Conservation (phyloP, 2,329 filamentous ascomycete species). For the Penicillium sp. region DNA sequence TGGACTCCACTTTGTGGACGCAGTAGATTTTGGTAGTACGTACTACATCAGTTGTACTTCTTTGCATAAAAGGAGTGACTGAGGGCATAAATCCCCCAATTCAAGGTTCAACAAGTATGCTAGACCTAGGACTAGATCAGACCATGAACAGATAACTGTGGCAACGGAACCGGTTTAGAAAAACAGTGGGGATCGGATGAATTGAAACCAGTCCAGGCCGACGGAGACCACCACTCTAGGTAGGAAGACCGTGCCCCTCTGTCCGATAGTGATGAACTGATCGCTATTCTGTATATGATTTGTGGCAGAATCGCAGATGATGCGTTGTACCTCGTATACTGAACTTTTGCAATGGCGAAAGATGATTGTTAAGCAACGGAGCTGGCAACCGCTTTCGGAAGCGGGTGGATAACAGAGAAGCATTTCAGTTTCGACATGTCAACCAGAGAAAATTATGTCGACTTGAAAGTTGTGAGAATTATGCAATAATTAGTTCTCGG, state of each 20-base stretch:
- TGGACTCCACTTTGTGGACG: no score
- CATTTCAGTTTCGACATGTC: background rate
- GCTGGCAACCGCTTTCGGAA: conserved; percentile 12
- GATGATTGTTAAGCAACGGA: conserved; percentile 27
- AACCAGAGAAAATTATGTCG: no score
- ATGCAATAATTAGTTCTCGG: conserved; percentile 11
- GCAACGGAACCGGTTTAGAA: conserved; percentile 3
- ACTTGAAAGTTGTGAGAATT: background rate
- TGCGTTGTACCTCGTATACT: background rate
- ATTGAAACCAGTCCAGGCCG: conserved; percentile 16
- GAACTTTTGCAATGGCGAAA: background rate
- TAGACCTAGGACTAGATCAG: background rate
- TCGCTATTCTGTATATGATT: background rate
- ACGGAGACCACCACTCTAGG: conserved; percentile 26
- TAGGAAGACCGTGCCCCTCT: conserved; percentile 24
- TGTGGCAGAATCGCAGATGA: no score
- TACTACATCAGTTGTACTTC: background rate
- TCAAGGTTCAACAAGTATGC: background rate
- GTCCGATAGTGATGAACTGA: background rate
- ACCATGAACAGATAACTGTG: conserved; percentile 1
- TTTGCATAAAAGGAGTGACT: background rate
- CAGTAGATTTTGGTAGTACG: no score
- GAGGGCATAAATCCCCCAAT: background rate
- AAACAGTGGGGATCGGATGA: conserved; percentile 22
- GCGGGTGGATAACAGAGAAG: background rate